phyloP scores from a whole-genome alignment of 108 stramenopile genomes.

The Skeletonema grethae region DNA sequence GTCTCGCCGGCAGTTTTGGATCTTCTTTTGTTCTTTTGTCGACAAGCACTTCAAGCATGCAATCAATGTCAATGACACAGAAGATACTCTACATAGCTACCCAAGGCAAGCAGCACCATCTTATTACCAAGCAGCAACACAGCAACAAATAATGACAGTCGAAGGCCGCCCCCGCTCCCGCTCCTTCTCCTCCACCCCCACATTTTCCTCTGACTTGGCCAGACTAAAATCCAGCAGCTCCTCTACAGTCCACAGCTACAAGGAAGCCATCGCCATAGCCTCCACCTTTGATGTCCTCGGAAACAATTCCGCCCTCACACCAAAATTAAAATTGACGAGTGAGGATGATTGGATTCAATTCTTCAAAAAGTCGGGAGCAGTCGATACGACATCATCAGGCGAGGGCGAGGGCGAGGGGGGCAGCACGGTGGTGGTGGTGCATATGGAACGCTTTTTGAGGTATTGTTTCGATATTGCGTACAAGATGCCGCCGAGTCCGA shows the following conservation, averaged over 20 bases:
- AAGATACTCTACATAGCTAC: no score
- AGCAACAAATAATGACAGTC: constrained; percentile 7
- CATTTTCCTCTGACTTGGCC: constrained; percentile 43
- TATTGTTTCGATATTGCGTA: constrained; percentile 50
- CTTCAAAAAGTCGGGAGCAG: constrained; percentile 5
- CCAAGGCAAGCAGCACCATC: no score
- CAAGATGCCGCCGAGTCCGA: constrained; percentile 34
- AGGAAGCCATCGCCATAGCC: constrained; percentile 32
- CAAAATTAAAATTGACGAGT: constrained; percentile 20
- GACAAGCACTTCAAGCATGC: no score
- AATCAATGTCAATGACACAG: no score
- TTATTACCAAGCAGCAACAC: no score
- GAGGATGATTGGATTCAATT: constrained; percentile 38
- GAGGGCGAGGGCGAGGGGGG: background rate
- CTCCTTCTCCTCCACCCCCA: constrained; percentile 43
- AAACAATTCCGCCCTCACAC: constrained; percentile 26
- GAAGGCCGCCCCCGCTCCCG: constrained; percentile 37
- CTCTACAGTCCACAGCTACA: constrained; percentile 18
- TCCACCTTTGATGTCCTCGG: constrained; percentile 39
- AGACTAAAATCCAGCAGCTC: constrained; percentile 1
- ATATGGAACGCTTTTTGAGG: constrained; percentile 36
- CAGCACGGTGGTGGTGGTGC: constrained; percentile 4
- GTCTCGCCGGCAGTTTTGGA: no score
- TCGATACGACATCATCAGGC: background rate
- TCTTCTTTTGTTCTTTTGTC: no score